A percentile compares a stretch with the other conserved stretches of the same genome.
Conservation (phyloP, 2,329 filamentous ascomycete genomes). For the Pseudopithomyces chartarum region DNA sequence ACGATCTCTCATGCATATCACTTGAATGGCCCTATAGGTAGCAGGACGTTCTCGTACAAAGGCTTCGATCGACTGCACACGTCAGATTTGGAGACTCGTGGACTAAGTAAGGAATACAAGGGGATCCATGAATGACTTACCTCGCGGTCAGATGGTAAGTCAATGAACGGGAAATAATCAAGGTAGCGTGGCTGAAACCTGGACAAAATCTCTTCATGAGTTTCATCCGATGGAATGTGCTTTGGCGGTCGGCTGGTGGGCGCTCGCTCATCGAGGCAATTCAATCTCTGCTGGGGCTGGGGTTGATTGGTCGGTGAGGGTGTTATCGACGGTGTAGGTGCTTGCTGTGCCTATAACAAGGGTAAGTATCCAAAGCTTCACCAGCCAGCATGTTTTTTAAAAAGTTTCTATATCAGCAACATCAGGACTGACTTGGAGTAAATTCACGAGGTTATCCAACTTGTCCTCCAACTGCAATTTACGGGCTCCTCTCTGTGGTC, state of each 20-base stretch:
- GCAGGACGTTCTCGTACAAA: constrained; percentile 17
- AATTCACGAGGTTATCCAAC: constrained; percentile 33
- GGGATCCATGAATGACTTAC: not conserved
- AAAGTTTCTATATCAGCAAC: no score
- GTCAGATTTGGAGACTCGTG: no score
- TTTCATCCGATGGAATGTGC: not conserved
- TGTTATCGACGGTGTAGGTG: not conserved
- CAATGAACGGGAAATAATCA: constrained; percentile 17
- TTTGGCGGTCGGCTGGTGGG: not conserved
- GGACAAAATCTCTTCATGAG: constrained; percentile 11
- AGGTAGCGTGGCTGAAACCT: constrained; percentile 16
- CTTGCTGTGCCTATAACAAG: not conserved
- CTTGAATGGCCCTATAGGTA: constrained; percentile 13
- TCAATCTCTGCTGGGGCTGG: not conserved
- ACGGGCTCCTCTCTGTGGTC: constrained; percentile 11
- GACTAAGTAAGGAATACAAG: no score
- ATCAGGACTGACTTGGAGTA: constrained; percentile 23
- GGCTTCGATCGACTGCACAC: constrained; percentile 5
- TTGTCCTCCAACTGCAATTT: constrained; percentile 36
- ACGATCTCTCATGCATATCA: constrained; percentile 4
- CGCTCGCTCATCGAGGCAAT: not conserved
- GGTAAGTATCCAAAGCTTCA: not conserved
- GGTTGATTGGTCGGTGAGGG: not conserved
- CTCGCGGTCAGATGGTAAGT: constrained; percentile 7
- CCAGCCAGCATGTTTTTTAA: no score